phyloP scores from a whole-genome alignment of 495 filamentous ascomycete genomes.

The Neurospora intermedia region DNA sequence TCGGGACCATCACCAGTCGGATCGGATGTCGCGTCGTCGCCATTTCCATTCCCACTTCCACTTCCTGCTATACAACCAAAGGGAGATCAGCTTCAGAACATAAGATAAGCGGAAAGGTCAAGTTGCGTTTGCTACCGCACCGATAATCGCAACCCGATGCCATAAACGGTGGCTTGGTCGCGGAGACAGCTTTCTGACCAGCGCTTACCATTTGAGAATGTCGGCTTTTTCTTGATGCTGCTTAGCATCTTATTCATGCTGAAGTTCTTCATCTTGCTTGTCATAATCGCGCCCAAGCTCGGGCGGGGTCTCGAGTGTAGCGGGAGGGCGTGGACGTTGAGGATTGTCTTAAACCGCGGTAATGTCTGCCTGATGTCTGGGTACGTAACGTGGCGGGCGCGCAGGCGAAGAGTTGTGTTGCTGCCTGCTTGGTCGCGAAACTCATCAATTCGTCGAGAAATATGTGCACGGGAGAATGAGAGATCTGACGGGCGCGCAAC shows the following conservation, averaged over 20 bases:
- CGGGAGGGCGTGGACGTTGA: neutral
- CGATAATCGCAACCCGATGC: neutral
- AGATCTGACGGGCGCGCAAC: neutral
- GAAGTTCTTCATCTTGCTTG: slow-evolving; percentile 37
- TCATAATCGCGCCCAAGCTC: neutral
- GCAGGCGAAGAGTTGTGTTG: neutral
- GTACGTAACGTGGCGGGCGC: neutral
- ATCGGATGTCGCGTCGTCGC: slow-evolving; percentile 16
- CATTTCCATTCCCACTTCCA: slow-evolving; percentile 8
- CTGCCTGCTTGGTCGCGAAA: neutral
- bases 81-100: neutral
- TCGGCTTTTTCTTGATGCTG: slow-evolving; percentile 36
- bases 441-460: neutral
- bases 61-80: slow-evolving; percentile 2
- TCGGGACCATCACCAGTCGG: slow-evolving; percentile 42
- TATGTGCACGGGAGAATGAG: neutral
- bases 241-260: slow-evolving; percentile 46
- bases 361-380: neutral
- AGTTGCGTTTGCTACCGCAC: neutral
- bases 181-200: neutral
- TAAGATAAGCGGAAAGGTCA: neutral
- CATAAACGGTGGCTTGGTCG: too few species aligned
- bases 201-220: slow-evolving; percentile 6
- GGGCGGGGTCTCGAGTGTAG: neutral
- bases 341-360: neutral